Conservation (phyloP, 306 rosid species). For the Quercus mongolica region DNA sequence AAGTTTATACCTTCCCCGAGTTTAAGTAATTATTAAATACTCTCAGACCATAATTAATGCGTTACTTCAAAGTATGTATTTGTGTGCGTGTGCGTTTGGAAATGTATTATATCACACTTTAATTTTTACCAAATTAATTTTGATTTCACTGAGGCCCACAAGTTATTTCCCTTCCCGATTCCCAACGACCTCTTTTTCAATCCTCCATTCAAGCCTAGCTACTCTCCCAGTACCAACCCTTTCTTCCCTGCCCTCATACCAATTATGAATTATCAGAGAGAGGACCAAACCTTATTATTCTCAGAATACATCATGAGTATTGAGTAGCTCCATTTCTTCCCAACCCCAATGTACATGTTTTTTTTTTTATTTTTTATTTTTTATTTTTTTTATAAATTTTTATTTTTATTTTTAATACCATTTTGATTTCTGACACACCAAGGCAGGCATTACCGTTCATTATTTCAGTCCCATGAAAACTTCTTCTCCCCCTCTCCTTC, state of each 20-base stretch:
- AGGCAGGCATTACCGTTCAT: conserved; percentile 31
- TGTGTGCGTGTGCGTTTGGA: conserved; percentile 3
- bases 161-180: conserved; percentile 8
- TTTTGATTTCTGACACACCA: conserved; percentile 52
- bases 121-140: conserved; percentile 25
- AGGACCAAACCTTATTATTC: conserved; percentile 28
- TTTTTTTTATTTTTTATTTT: background rate
- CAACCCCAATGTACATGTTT: conserved; percentile 12
- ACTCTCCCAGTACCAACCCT: background rate
- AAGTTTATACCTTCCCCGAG: conserved; percentile 29
- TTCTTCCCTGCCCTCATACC: conserved; percentile 15
- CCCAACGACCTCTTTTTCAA: conserved; percentile 28
- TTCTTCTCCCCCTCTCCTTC: background rate
- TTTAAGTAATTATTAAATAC: too few species aligned
- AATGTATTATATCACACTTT: conserved; percentile 25
- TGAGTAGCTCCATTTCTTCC: conserved; percentile 38
- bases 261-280: conserved; percentile 40
- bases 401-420: conserved; percentile 7
- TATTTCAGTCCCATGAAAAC: conserved; percentile 28
- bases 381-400: background rate
- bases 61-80: background rate
- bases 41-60: too few species aligned
- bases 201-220: conserved; percentile 15
- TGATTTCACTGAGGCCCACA: conserved; percentile 33
- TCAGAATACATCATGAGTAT: conserved; percentile 28